phyloP scores from a whole-genome alignment of 108 stramenopile genomes.

The Aureococcus anophagefferens region DNA sequence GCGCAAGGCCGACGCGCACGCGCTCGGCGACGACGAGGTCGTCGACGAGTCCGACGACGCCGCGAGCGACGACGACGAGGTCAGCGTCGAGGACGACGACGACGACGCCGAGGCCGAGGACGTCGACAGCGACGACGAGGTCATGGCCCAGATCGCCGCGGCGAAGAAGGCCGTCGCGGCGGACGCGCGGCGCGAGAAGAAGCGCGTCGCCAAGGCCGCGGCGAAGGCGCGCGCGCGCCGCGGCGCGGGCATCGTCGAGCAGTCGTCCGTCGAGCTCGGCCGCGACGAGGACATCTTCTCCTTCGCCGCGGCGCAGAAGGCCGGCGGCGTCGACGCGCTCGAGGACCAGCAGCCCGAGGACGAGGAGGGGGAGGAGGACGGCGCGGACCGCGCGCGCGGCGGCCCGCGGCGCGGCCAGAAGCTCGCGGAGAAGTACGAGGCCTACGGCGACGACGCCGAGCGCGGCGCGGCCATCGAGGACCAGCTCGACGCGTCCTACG shows the following conservation, averaged over 20 bases:
- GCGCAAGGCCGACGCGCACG: constrained; percentile 11
- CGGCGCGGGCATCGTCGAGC: neutral
- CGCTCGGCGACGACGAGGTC: too few relatives aligned
- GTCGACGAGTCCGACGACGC: neutral
- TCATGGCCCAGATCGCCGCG: too few relatives aligned
- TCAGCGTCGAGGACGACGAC: constrained; percentile 11
- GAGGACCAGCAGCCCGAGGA: neutral
- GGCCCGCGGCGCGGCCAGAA: constrained; percentile 19
- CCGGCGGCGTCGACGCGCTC: neutral
- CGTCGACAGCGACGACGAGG: too few relatives aligned
- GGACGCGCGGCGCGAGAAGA: neutral
- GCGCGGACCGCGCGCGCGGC: constrained; percentile 2
- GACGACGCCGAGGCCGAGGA: constrained; percentile 48
- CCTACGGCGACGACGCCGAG: constrained; percentile 17
- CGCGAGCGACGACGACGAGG: too few relatives aligned
- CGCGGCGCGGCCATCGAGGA: constrained; percentile 42
- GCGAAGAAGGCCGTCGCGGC: neutral
- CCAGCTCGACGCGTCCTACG: constrained; percentile 75
- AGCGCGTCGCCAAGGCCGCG: neutral
- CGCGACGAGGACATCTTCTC: constrained; percentile 5
- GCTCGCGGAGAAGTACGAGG: constrained; percentile 36
- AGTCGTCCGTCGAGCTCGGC: neutral
- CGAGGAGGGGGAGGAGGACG: constrained; percentile 26
- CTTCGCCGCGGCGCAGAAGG: neutral
- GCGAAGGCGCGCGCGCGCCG: neutral